Evolutionary conservation across 495 filamentous ascomycete species (phyloP).

Genomic region (Trichoderma reesei): DNA sequence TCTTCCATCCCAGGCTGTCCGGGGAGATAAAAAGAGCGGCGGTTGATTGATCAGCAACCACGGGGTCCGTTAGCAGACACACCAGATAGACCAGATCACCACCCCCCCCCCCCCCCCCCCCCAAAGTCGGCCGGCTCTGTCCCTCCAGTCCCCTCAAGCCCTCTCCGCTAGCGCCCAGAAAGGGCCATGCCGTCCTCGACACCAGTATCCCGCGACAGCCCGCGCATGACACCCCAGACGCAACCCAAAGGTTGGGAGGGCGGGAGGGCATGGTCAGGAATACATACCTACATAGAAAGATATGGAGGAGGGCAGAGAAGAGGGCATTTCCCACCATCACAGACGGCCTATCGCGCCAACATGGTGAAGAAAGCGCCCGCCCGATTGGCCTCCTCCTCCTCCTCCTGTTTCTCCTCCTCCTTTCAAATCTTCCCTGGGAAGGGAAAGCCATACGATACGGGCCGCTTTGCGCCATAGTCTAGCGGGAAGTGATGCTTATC

Average conservation of each 20-base stretch:
- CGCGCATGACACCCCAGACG: constrained; percentile 9
- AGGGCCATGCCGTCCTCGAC: constrained; percentile 1
- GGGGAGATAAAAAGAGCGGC: background rate
- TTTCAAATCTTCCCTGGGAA: background rate
- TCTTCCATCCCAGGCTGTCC: background rate
- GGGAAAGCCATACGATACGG: background rate
- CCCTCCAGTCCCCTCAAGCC: no score
- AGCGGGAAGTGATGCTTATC: background rate
- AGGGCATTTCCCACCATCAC: background rate
- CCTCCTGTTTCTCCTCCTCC: background rate
- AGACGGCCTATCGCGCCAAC: background rate
- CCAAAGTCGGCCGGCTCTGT: no score
- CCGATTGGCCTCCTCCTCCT: background rate
- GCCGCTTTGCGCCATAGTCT: background rate
- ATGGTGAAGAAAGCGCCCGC: background rate
- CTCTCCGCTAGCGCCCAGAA: background rate
- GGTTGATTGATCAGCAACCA: constrained; percentile 5
- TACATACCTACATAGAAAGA: background rate
- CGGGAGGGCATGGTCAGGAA: background rate
- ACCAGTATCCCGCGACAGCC: constrained; percentile 4
- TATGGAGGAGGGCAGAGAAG: background rate
- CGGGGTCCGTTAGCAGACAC: background rate
- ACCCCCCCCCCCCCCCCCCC: background rate
- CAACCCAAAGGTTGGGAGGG: background rate
- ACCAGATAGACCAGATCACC: background rate